Evolutionary conservation across 345 rosid genomes (phyloP).

Genomic region (Xanthoceras sorbifolium): DNA sequence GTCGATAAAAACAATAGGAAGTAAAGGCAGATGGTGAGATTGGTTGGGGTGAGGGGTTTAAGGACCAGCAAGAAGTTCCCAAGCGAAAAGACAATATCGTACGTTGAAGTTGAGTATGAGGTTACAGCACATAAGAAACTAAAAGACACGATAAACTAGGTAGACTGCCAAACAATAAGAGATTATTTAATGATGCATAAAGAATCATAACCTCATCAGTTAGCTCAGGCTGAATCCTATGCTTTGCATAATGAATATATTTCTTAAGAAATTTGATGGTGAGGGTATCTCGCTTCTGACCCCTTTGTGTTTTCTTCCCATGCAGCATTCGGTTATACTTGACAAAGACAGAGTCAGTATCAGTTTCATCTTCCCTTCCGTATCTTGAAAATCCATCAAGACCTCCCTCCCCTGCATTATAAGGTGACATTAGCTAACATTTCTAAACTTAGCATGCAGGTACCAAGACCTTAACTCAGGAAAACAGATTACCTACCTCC

Average conservation of each 20-base stretch:
- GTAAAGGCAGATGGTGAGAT: constrained; percentile 1
- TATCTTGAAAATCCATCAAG: constrained; percentile 64
- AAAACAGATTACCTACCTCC: constrained; percentile 56
- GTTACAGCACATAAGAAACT: background rate
- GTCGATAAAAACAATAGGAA: constrained; percentile 20
- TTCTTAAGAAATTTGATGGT: constrained; percentile 87
- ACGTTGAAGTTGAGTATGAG: background rate
- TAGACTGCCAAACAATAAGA: background rate
- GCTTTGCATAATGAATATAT: constrained; percentile 97
- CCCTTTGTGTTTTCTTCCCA: constrained; percentile 72
- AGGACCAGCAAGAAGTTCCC: background rate
- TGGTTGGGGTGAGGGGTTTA: constrained; percentile 2
- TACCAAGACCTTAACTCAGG: constrained; percentile 14
- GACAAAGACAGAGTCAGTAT: constrained; percentile 78
- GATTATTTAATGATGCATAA: background rate
- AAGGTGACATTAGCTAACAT: constrained; percentile 23
- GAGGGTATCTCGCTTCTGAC: constrained; percentile 76
- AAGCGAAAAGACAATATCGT: background rate
- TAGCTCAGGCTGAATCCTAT: constrained; percentile 88
- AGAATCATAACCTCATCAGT: constrained; percentile 74
- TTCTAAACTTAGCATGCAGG: constrained; percentile 6
- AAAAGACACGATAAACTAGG: background rate
- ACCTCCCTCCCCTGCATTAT: constrained; percentile 56
- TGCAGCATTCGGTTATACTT: constrained; percentile 89
- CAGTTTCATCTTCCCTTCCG: constrained; percentile 80